Evolutionary conservation across 148 eudicot species (phyloP).

Genomic region (Polygonum maritimum): DNA sequence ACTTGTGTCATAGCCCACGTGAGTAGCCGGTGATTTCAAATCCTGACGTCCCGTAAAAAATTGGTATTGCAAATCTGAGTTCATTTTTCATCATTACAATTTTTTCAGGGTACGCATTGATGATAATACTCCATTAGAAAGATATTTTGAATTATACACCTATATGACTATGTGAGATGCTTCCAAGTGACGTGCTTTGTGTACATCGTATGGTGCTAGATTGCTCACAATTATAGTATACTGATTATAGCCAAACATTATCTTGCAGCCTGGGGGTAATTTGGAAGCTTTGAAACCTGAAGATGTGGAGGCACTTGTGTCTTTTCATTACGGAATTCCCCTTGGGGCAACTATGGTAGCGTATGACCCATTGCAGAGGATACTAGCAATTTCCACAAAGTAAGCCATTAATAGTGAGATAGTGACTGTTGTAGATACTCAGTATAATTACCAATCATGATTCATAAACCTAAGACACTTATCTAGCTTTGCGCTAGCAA

Average conservation of each 20-base stretch:
- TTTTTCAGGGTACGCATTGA: background rate
- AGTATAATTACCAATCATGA: too few relatives aligned
- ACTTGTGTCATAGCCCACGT: constrained; percentile 1
- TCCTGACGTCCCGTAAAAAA: background rate
- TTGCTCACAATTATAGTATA: background rate
- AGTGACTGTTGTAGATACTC: background rate
- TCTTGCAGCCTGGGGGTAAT: constrained; percentile 56
- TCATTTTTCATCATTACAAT: background rate
- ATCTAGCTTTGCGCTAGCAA: background rate
- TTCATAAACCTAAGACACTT: background rate
- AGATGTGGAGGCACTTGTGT: constrained; percentile 47
- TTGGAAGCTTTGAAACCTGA: constrained; percentile 55
- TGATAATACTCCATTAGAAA: background rate
- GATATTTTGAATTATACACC: background rate
- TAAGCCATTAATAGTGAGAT: constrained; percentile 20
- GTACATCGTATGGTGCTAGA: background rate
- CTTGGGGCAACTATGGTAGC: constrained; percentile 49
- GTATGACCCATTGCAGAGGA: constrained; percentile 68
- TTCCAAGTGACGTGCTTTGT: background rate
- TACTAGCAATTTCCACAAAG: constrained; percentile 79
- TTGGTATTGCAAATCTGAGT: background rate
- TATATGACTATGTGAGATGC: background rate
- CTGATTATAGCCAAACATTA: background rate
- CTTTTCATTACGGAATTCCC: constrained; percentile 87
- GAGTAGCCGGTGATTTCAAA: background rate